These are phyloP conservation scores for Aspergillus alliaceus DNA, from an alignment of 2,329 filamentous ascomycete species.

Conservation along the genomic window DNA sequence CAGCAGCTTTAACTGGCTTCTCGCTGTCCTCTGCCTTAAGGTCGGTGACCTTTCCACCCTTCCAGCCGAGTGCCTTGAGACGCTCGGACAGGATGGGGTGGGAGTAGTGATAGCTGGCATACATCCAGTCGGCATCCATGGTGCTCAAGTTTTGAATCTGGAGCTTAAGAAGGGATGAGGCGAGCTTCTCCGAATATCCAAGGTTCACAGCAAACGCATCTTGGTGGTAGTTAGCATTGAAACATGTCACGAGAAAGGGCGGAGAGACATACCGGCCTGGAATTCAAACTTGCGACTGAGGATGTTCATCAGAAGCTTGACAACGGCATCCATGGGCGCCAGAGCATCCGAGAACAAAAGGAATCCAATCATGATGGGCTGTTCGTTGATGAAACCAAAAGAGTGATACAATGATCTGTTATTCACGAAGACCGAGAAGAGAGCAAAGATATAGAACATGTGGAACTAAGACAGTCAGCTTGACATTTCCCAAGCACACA, in stretches of 20 bases:
- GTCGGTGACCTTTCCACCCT: slow-evolving; percentile 54
- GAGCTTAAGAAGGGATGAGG: slow-evolving; percentile 87
- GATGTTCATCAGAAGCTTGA: slow-evolving; percentile 95
- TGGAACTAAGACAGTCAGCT: slow-evolving; percentile 61
- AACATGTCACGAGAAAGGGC: background rate
- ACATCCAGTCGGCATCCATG: slow-evolving; percentile 99
- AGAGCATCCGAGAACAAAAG: slow-evolving; percentile 97
- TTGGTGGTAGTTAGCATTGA: slow-evolving; percentile 30
- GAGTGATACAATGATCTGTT: slow-evolving; percentile 86
- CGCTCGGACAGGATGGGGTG: slow-evolving; percentile 95
- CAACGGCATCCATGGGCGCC: slow-evolving; percentile 86
- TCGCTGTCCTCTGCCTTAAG: slow-evolving; percentile 55
- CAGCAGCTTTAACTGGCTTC: slow-evolving; percentile 67
- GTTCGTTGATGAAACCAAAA: slow-evolving; percentile 81
- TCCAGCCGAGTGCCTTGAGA: slow-evolving; percentile 87
- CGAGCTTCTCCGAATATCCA: slow-evolving; percentile 80
- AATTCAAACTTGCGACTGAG: slow-evolving; percentile 94
- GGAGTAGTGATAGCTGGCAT: slow-evolving; percentile 97
- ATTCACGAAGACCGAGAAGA: slow-evolving; percentile 97
- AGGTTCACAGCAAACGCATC: slow-evolving; percentile 82
- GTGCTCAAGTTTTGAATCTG: slow-evolving; percentile 97
- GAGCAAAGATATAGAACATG: slow-evolving; percentile 92
- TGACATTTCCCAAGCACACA: background rate
- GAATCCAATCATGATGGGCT: slow-evolving; percentile 95
- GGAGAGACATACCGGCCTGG: slow-evolving; percentile 66